Base-by-base conservation (phyloP, 2,329 filamentous ascomycete genomes). In the Gaeumannomyces sp. region DNA sequence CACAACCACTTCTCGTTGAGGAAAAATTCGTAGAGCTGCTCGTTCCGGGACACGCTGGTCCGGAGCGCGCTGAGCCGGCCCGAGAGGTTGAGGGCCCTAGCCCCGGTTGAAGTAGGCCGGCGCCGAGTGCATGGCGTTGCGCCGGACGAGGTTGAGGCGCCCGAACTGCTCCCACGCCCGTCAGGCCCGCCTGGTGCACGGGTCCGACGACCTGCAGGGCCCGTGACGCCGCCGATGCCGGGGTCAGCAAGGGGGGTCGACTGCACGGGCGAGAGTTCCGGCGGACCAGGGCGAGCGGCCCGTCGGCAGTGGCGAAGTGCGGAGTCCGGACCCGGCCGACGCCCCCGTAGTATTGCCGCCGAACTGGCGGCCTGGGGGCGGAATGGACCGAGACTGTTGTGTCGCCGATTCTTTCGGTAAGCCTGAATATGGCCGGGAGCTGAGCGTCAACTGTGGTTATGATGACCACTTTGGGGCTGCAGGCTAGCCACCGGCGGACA, bases 31-130 rank as follows among this genome's bases (percentile, higher is more conserved):
- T n/a, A n/a, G 25, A 58, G 28, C 14, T 22, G 16, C 3, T 58
- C 56, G 56, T 14, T 25, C 25, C 28, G 56, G 10, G 28, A 58
- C 27, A 58, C 27, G 56, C 19, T 11, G 56, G 56, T 25, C 19
- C 56, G n/a, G 25, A 58, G 16, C 4, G 56, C 56, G 56, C 56
- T 58, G 19, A 58, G 56, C 3, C 56, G 56, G 27, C 56, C 56
- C n/a, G 56, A 58, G 13, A 58, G 56, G 25, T 58, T 58, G n/a
- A 58, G 56, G 27, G 28, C 56, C n/a, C 27, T 58, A n/a, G 27
- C 56, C 56, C 11, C 27, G n/a, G 56, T 58, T 58, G 56, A 58
- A 58, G 56, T 58, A 58, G n/a, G 56, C 56, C n/a, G 28, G 56
- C 56, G 56, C 56, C n/a, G 56, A 58, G 56, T 58, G 56, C 56